Percentiles rank a stretch among this genome's conserved stretches.
Evolutionary conservation across 108 stramenopile species (phyloP).

Genomic region (Cyclostephanos invisitatus): DNA sequence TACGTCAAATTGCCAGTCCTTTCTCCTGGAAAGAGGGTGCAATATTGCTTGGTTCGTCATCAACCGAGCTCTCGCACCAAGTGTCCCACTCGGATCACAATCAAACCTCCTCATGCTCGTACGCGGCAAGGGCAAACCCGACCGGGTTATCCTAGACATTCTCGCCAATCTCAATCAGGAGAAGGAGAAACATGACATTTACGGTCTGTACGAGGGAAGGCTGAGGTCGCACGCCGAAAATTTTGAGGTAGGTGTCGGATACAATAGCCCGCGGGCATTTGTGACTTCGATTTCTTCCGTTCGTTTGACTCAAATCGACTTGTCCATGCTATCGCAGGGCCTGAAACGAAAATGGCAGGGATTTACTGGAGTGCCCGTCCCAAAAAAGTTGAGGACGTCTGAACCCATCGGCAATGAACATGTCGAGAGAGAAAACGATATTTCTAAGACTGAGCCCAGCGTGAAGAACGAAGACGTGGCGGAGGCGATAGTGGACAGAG

Average conservation of each 20-base stretch:
- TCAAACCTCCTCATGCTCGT: conserved; percentile 3
- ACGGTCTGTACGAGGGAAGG: conserved; percentile 22
- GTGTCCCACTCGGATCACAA: background rate
- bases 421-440: background rate
- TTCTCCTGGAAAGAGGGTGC: too few species aligned
- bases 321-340: conserved; percentile 15
- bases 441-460: background rate
- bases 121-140: conserved; percentile 20
- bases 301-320: background rate
- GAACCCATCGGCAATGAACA: background rate
- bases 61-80: background rate
- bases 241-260: conserved; percentile 37
- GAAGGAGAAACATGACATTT: conserved; percentile 17
- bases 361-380: conserved; percentile 29
- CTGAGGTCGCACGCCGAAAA: conserved; percentile 18
- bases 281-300: background rate
- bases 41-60: too few species aligned
- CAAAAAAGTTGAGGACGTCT: conserved; percentile 34
- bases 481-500: background rate
- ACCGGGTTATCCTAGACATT: conserved; percentile 13
- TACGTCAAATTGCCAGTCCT: too few species aligned
- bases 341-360: conserved; percentile 47
- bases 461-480: conserved; percentile 1
- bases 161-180: conserved; percentile 20
- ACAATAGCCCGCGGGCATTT: background rate